A percentile compares a stretch with the other conserved stretches of the same genome.
Evolutionary conservation across 331 rosid species (phyloP).

Genomic region (Prunus yedoensis): DNA sequence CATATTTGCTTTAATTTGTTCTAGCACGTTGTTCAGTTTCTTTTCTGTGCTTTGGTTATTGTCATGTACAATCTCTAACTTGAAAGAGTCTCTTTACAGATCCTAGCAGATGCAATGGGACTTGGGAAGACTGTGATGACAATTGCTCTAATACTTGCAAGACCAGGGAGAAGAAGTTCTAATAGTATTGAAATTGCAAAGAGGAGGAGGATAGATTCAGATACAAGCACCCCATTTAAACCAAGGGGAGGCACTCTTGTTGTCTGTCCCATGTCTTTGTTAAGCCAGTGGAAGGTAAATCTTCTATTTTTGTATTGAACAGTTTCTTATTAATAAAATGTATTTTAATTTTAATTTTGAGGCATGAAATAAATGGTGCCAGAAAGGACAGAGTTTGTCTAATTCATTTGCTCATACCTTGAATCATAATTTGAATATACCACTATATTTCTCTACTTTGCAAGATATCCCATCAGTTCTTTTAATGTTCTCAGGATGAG

Average conservation of each 20-base stretch:
- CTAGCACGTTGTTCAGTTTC: background rate
- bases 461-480: slow-evolving; percentile 25
- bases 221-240: slow-evolving; percentile 11
- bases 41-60: slow-evolving; percentile 1
- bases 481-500: slow-evolving; percentile 60
- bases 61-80: slow-evolving; percentile 14
- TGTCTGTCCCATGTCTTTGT: slow-evolving; percentile 90
- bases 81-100: slow-evolving; percentile 31
- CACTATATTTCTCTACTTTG: background rate
- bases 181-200: slow-evolving; percentile 21
- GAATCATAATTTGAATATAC: background rate
- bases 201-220: slow-evolving; percentile 31
- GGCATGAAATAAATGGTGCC: background rate
- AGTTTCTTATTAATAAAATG: background rate
- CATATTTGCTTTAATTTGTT: background rate
- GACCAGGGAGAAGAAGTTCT: slow-evolving; percentile 38
- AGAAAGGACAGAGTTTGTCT: background rate
- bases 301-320: background rate
- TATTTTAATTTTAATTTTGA: background rate
- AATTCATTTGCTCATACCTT: background rate
- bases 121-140: slow-evolving; percentile 97
- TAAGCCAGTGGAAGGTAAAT: slow-evolving; percentile 87
- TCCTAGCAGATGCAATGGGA: slow-evolving; percentile 94
- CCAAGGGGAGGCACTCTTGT: slow-evolving; percentile 75
- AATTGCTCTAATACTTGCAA: slow-evolving; percentile 69